These are phyloP conservation scores for Argentina anserina DNA, from an alignment of 306 rosid genomes.

Conservation along the genomic window DNA sequence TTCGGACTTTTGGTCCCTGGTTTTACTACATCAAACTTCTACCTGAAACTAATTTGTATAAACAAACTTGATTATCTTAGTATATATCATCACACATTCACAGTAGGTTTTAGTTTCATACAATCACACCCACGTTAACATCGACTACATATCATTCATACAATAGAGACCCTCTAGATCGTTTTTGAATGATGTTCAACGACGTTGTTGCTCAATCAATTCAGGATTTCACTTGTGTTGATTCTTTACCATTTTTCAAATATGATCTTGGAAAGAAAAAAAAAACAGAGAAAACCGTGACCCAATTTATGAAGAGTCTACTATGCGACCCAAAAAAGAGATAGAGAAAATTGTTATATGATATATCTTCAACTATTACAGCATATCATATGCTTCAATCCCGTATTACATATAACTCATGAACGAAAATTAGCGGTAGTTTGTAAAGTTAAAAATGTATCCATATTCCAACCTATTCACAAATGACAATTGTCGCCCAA, in stretches of 20 bases:
- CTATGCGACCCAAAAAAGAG: no score
- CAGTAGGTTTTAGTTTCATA: neutral
- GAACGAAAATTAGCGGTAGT: neutral
- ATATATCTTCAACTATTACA: neutral
- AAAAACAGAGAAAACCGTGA: neutral
- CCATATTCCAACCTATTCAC: conserved; percentile 26
- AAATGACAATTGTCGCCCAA: conserved; percentile 24
- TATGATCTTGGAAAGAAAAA: neutral
- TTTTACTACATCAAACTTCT: neutral
- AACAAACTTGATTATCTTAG: neutral
- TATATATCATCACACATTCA: neutral
- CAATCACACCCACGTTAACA: neutral
- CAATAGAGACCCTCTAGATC: neutral
- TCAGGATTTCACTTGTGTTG: neutral
- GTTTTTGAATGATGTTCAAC: conserved; percentile 2
- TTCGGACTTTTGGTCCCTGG: neutral
- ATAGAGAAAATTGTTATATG: no score
- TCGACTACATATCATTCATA: neutral
- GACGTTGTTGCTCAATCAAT: neutral
- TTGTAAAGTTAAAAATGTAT: neutral
- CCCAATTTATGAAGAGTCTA: neutral
- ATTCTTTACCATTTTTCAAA: neutral
- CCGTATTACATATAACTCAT: neutral
- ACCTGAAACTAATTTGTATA: neutral
- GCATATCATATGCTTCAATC: neutral